These are phyloP conservation scores for Groenewaldozyma salmanticensis DNA, from an alignment of 805 yeast species.

Conservation along the genomic window DNA sequence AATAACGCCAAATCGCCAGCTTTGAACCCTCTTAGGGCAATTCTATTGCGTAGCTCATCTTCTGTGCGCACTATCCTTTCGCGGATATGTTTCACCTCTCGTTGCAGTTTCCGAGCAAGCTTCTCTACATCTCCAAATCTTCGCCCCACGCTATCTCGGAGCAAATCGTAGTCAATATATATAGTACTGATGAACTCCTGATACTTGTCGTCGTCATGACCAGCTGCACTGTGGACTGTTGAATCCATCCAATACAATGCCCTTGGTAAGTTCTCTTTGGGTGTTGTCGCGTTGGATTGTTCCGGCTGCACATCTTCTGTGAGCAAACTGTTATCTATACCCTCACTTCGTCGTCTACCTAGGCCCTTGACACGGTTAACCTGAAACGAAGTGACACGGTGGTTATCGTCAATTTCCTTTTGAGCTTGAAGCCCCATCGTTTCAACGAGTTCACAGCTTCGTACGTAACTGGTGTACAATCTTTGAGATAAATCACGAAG, in stretches of 20 bases:
- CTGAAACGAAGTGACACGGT: slow-evolving; percentile 31
- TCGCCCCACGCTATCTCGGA: slow-evolving; percentile 44
- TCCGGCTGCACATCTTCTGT: not conserved
- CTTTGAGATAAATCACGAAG: slow-evolving; percentile 34
- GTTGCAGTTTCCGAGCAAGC: slow-evolving; percentile 74
- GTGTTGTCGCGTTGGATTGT: not conserved
- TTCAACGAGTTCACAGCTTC: slow-evolving; percentile 52
- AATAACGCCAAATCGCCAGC: slow-evolving; percentile 74
- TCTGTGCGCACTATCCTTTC: slow-evolving; percentile 24
- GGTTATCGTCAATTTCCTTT: slow-evolving; percentile 32
- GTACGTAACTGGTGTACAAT: slow-evolving; percentile 24
- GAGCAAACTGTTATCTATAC: not conserved
- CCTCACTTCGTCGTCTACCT: slow-evolving; percentile 5
- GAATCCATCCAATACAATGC: slow-evolving; percentile 41
- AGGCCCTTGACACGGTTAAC: slow-evolving; percentile 67
- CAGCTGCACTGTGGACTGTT: slow-evolving; percentile 11
- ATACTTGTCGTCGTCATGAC: slow-evolving; percentile 15
- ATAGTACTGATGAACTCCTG: slow-evolving; percentile 21
- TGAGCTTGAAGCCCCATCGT: slow-evolving; percentile 66
- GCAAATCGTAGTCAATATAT: slow-evolving; percentile 30
- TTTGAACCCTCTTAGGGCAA: slow-evolving; percentile 59
- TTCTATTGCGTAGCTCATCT: slow-evolving; percentile 36
- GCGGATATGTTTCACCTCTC: slow-evolving; percentile 49
- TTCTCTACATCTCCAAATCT: slow-evolving; percentile 85
- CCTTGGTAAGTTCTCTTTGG: slow-evolving; percentile 10